Base-by-base conservation (phyloP, 345 rosid species). In the Lenwebbia sp. region DNA sequence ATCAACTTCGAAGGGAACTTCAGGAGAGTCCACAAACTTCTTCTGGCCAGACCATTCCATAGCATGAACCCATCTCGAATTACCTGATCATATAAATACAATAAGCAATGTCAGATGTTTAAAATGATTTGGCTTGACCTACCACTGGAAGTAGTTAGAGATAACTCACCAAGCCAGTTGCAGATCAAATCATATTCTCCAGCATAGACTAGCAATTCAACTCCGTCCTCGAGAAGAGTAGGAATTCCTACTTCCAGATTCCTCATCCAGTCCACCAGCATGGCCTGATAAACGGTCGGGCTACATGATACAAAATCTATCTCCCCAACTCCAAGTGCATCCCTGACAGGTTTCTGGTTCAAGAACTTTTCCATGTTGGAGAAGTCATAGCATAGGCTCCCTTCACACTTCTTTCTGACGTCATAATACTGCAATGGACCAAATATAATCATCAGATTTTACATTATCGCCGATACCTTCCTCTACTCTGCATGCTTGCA, bases 161-260 rank as follows among this genome's bases (percentile, higher is more conserved):
- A 62, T 3, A 57, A 87, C 93, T 88, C 88, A 97, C 99, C 99
- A 41, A 98, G 95, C 99, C 99, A 98, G 89, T 98, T 98, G 97
- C 99, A 98, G 90, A 98, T 96, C 90, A 98, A 97, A 92, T 98
- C 99, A 85, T 98, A 98, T 86, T 98, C 99, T 84, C 99, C 99
- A 1, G 99, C 98, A 88, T 98, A 98, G 49, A 98, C 92, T 49
- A 98, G 99, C 89, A 98, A 87, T 87, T 94, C 90, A 89, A 98
- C 88, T 86, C 99, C 98, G 84, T 98, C 99, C 92, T 96, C 96
- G 4, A 98, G 96, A 78, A 98, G 99, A 26, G 92, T 85, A 58
- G 99, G 99, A 90, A 98, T 98, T 81, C 99, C 96, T 7, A 88
- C 92, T 93, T 98, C 99, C 5, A 96, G 96, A 88, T 98, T 94